A percentile compares a stretch with the other conserved stretches of the same genome.
These are phyloP conservation scores for Aureobasidium sp. DNA, from an alignment of 2,329 filamentous ascomycete genomes.

Conservation along the genomic window DNA sequence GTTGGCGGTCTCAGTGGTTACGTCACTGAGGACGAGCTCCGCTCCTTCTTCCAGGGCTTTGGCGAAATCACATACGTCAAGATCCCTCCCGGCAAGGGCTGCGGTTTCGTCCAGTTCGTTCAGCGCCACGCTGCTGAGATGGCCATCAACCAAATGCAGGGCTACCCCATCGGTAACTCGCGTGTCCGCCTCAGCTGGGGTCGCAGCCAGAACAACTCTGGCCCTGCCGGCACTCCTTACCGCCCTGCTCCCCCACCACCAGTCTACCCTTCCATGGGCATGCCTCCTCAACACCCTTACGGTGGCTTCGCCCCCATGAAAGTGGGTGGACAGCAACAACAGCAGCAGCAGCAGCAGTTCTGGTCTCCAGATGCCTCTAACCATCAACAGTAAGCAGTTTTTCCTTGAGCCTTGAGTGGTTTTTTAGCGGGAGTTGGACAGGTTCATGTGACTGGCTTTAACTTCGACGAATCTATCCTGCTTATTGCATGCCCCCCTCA, in stretches of 20 bases:
- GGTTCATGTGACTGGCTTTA: constrained; percentile 20
- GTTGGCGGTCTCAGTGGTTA: constrained; percentile 95
- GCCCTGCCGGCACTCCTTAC: constrained; percentile 90
- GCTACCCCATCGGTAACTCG: constrained; percentile 97
- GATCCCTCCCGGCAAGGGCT: constrained; percentile 98
- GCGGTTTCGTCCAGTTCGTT: constrained; percentile 97
- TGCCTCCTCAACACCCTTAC: constrained; percentile 56
- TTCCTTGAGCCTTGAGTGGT: constrained; percentile 32
- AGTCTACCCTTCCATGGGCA: constrained; percentile 63
- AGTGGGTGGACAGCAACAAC: constrained; percentile 33
- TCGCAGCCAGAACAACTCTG: constrained; percentile 97
- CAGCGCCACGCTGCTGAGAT: constrained; percentile 98
- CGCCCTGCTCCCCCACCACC: constrained; percentile 80
- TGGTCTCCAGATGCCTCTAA: neutral
- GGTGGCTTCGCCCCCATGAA: constrained; percentile 61
- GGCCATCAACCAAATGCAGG: constrained; percentile 99
- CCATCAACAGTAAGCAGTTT: constrained; percentile 26
- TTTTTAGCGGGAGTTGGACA: constrained; percentile 35
- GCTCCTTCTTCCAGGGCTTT: constrained; percentile 99
- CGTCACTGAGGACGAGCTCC: constrained; percentile 98
- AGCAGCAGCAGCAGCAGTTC: neutral
- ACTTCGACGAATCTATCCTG: constrained; percentile 18
- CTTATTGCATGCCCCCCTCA: constrained; percentile 17
- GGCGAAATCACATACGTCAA: constrained; percentile 99
- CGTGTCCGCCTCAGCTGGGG: constrained; percentile 97